Evolutionary conservation across 345 rosid genomes (phyloP).

Genomic region (Eucalyptus viminalis): DNA sequence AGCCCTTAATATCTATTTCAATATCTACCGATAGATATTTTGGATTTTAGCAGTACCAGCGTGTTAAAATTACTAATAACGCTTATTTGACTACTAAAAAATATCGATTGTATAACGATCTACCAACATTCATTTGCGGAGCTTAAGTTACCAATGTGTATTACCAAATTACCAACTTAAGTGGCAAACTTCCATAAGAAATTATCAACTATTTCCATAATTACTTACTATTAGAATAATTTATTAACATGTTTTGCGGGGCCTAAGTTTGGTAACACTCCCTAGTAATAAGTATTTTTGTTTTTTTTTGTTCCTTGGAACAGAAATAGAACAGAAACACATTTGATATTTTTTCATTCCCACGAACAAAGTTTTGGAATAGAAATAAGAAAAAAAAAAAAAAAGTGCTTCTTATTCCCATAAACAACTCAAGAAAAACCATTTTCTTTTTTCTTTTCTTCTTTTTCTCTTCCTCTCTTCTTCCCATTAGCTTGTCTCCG

Average conservation of each 20-base stretch:
- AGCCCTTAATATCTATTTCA: background rate
- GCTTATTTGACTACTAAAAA: background rate
- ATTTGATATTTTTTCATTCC: too few relatives aligned
- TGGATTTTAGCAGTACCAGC: background rate
- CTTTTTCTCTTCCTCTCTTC: too few relatives aligned
- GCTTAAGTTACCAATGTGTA: background rate
- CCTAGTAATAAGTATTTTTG: rapidly evolving
- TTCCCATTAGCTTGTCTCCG: rapidly evolving
- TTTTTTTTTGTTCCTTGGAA: rapidly evolving
- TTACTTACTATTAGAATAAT: background rate
- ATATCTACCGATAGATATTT: background rate
- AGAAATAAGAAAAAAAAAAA: too few relatives aligned
- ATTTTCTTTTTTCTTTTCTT: too few relatives aligned
- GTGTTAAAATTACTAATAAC: background rate
- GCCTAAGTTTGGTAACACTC: background rate
- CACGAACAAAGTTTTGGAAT: too few relatives aligned
- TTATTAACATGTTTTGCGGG: background rate
- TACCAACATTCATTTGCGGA: background rate
- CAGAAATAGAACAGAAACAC: rapidly evolving
- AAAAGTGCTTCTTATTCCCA: rapidly evolving
- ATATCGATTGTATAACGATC: background rate
- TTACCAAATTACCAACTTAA: background rate
- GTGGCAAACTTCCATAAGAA: background rate
- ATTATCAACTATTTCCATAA: background rate
- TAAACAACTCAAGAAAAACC: too few relatives aligned